Base-by-base conservation (phyloP, 495 filamentous ascomycete species). In the Amphirosellinia nigrospora region DNA sequence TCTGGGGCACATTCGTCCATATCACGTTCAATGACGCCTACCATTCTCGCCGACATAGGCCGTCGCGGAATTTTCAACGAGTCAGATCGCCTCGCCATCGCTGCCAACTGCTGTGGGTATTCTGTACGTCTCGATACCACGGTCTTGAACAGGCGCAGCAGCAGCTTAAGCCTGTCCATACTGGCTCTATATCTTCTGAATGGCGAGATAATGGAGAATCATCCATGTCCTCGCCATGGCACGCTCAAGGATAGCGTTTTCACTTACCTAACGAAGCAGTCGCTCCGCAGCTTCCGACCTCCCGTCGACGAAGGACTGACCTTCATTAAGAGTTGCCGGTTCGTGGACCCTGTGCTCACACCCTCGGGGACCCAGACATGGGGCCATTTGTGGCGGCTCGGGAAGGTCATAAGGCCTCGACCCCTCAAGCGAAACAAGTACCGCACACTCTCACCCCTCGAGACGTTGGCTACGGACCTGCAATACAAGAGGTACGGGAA, bases 281-380 rank as follows among this genome's bases (percentile, higher is more conserved):
- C 72, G 0, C 73, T 80, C 30, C 48, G 41, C 52, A 74, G 60
- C 34, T 77, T 80, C 46, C 73, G 69, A n/a, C 69, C 75, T 11
- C 77, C 78, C 4, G 46, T 74, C 43, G 61, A 73, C n/a, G 65
- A 74, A 28, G 68, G 64, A 1, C 74, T 78, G 0, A 79, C 74
- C 15, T 80, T 80, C 62, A 80, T 78, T 39, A 79, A 75, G 46
- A 75, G 74, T 63, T 80, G 78, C 62, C 77, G 78, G 34, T 78
- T 80, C 50, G 45, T 70, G 34, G 55, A 77, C 15, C 74, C 75
- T 9, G n/a, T 32, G 41, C 72, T 79, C 30, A 76, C 74, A 5
- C 4, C 36, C 19, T 69, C 63, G 5, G 78, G 78, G 36, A 74
- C 72, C 1, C 39, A 52, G 30, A 78, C 77, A 2, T 58, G 28